A percentile compares a stretch with the other conserved stretches of the same genome.
These are phyloP conservation scores for Pseudogymnoascus sp. DNA, from an alignment of 2,329 filamentous ascomycete species.

Conservation along the genomic window DNA sequence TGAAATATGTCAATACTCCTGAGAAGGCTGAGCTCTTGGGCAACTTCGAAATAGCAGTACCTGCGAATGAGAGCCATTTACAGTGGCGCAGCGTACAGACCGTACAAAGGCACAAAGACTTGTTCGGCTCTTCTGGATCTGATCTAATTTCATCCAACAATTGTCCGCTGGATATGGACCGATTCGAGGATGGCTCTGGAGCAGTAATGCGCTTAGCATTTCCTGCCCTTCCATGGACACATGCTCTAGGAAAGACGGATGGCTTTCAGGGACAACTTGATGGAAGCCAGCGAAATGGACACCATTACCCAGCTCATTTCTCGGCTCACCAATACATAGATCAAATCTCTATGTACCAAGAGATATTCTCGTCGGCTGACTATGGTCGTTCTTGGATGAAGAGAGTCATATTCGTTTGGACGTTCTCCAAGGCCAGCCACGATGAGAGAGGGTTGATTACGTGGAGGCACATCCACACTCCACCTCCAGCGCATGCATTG, in stretches of 20 bases:
- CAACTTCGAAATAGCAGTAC: constrained; percentile 50
- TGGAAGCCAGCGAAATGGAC: constrained; percentile 40
- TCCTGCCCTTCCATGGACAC: constrained; percentile 25
- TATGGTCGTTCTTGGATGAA: constrained; percentile 42
- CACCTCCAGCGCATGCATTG: constrained; percentile 17
- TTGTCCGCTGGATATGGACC: constrained; percentile 11
- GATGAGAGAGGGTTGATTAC: constrained; percentile 46
- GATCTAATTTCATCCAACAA: constrained; percentile 22
- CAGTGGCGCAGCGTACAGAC: constrained; percentile 53
- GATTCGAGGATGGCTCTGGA: constrained; percentile 15
- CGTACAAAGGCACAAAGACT: constrained; percentile 48
- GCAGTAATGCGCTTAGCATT: constrained; percentile 23
- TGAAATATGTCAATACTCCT: constrained; percentile 50
- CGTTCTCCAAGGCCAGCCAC: constrained; percentile 45
- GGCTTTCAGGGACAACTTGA: constrained; percentile 20
- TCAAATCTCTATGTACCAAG: constrained; percentile 59
- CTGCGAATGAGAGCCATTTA: constrained; percentile 37
- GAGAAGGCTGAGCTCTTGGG: constrained; percentile 51
- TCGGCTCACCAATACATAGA: constrained; percentile 48
- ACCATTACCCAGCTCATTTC: constrained; percentile 26
- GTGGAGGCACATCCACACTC: constrained; percentile 47
- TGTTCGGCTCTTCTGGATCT: constrained; percentile 37
- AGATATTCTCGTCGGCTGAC: constrained; percentile 50
- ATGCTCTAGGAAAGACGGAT: constrained; percentile 23
- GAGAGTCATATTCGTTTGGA: constrained; percentile 56